A percentile compares a stretch with the other conserved stretches of the same genome.
Conservation (phyloP, 2,329 filamentous ascomycete species). For the Fusarium sp. region DNA sequence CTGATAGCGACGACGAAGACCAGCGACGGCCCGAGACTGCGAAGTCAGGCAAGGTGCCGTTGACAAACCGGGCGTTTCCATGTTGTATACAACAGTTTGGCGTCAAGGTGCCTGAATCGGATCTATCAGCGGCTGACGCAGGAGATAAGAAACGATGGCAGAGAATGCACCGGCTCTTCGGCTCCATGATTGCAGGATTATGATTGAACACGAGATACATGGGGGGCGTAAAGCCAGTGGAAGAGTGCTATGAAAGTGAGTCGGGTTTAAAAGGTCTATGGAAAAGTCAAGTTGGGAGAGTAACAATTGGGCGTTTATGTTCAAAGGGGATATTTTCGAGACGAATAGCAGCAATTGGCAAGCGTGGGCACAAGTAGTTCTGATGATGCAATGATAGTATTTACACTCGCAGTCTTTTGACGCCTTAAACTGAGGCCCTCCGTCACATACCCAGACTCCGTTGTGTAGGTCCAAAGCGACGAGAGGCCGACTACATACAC, state of each 20-base stretch:
- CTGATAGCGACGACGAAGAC: slow-evolving; percentile 56
- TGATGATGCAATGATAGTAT: slow-evolving; percentile 21
- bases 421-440: slow-evolving; percentile 35
- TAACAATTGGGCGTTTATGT: slow-evolving; percentile 4
- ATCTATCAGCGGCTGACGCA: slow-evolving; percentile 60
- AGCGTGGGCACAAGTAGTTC: slow-evolving; percentile 15
- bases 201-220: neutral
- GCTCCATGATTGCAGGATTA: slow-evolving; percentile 66
- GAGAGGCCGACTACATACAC: slow-evolving; percentile 31
- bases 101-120: slow-evolving; percentile 59
- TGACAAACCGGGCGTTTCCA: slow-evolving; percentile 71
- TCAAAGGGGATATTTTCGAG: neutral
- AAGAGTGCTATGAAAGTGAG: neutral
- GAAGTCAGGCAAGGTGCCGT: slow-evolving; percentile 11
- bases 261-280: neutral
- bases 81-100: slow-evolving; percentile 82
- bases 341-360: neutral
- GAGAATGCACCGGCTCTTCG: slow-evolving; percentile 74
- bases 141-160: slow-evolving; percentile 68
- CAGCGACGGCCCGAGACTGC: slow-evolving; percentile 22
- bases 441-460: slow-evolving; percentile 46
- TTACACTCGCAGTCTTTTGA: slow-evolving; percentile 36
- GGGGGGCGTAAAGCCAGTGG: neutral
- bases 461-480: slow-evolving; percentile 24
- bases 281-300: slow-evolving; percentile 7